Base-by-base conservation (phyloP, 306 rosid genomes). In the Prunus mume region DNA sequence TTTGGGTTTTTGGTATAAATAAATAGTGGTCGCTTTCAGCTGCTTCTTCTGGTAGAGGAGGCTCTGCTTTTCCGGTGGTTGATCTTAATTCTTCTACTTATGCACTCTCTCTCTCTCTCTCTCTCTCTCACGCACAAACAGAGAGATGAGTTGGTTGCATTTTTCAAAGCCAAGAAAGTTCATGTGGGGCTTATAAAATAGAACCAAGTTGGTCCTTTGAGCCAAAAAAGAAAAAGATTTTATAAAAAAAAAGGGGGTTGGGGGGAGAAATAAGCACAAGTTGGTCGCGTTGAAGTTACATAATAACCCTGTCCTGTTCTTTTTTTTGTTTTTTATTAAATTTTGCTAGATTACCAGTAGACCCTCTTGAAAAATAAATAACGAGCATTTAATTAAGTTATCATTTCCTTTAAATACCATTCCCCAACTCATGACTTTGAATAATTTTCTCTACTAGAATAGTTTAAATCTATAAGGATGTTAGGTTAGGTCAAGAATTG, bases 171-270 rank as follows among this genome's bases (percentile, higher is more conserved):
- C 49, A 38, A 65, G 11, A 32, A 76, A 76, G 65, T 75, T 75
- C 71, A 14, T 75, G 79, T 30, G 63, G 54, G 57, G 65, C 43
- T 62, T 68, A 74, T 49, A 76, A 55, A 74, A 74, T 20, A 66
- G 47, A 57, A 10, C 17, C 79, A 76, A 76, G 73, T 76, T 66
- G 79, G 65, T 55, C 41, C 19, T 65, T 18, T 30, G 7, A 65
- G 49, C 69, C 69, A 32, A 19, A 19, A 13, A 34, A 4, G 12
- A 65, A 65, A 9, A 32, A 19, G 6, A 7, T 7, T 7, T n/a
- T n/a, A n/a, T n/a, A n/a, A n/a, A 7, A 3, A 65, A 34, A 65
- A 9, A 28, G 30, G 30, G 30, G 30, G 2, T n/a, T n/a, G 27
- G 27, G 9, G 8, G 9, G 0, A 7, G 4, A 34, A 65, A 65